Evolutionary conservation across 331 rosid genomes (phyloP).

Genomic region (Quercus lobata): DNA sequence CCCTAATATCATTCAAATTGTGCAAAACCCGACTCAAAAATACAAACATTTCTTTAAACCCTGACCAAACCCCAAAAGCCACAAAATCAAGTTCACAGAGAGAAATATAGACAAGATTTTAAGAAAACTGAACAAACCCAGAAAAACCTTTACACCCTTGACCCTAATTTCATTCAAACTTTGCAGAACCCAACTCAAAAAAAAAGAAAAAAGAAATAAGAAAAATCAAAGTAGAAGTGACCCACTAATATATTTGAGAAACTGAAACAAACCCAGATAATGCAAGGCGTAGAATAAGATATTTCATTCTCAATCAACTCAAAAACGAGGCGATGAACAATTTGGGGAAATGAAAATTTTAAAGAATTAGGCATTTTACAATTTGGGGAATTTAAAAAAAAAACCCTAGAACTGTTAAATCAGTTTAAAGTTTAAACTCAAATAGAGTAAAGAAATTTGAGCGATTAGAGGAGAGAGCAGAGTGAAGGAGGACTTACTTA

Average conservation of each 20-base stretch:
- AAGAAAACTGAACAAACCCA: not conserved
- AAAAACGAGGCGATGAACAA: not conserved
- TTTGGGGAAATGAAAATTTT: not conserved
- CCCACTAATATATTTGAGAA: not conserved
- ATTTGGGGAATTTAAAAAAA: not conserved
- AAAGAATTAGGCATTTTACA: not conserved
- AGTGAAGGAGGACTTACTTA: not conserved
- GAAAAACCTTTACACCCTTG: not conserved
- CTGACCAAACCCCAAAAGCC: not conserved
- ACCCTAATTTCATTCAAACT: not conserved
- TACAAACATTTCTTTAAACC: not conserved
- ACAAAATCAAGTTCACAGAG: not conserved
- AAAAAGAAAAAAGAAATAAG: not conserved
- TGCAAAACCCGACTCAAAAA: no score
- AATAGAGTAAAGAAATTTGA: not conserved
- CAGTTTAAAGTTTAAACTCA: not conserved
- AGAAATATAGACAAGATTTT: not conserved
- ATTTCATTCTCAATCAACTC: slow-evolving; percentile 13
- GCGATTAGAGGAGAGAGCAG: not conserved
- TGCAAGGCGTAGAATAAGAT: slow-evolving; percentile 18
- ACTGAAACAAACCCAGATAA: not conserved
- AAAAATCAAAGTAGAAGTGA: no score
- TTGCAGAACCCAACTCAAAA: not conserved
- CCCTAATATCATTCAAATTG: no score
- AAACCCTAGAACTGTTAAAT: slow-evolving; percentile 17